Evolutionary conservation across 2,329 filamentous ascomycete species (phyloP), one percentile per base, ranked within the genome.

Genomic region (Coniella lustricola): DNA sequence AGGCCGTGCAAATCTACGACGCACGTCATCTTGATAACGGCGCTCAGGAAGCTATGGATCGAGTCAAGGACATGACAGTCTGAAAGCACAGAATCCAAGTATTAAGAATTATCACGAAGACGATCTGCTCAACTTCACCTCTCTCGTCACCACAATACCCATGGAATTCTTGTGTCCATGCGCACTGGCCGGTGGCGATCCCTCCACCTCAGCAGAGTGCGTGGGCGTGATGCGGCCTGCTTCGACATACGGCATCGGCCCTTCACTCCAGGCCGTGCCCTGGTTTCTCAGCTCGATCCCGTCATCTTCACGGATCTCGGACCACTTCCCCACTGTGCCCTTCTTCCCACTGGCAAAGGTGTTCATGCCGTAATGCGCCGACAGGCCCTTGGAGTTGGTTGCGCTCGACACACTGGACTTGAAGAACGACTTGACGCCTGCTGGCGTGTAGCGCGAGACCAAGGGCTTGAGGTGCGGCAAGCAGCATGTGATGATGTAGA

Each of bases 401-500:
- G 25, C 29, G 3, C 18, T 25, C 4, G 49, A 41, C 0, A 34
- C 18, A 13, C 35, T 40, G 10, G 22, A 17, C 31, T 44, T 44
- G 31, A 51, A 10, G 8, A 36, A 44, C 17, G 16, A 34, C 46
- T 58, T 59, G 29, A 57, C 4, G 39, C 40, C 42, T 1, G 40
- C 38, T 1, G 55, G 57, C 9, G 52, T 50, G 31, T 52, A 59
- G 25, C 48, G 54, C 7, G 55, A 52, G 0, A 54, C 21, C 14
- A 59, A 52, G 1, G 59, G 58, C 7, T 49, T 44, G 7, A 60
- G 50, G 38, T 55, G 53, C 0, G 59, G 56, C 14, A 60, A 42
- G 38, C 59, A 60, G 22, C 54, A 54, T 12, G 59, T 56, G 21
- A 60, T 55, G 50, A 61, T 61, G 51, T 59, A 59, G 35, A 56